phyloP scores from a whole-genome alignment of 1,139 yeast genomes.

The Pichia inconspicua region DNA sequence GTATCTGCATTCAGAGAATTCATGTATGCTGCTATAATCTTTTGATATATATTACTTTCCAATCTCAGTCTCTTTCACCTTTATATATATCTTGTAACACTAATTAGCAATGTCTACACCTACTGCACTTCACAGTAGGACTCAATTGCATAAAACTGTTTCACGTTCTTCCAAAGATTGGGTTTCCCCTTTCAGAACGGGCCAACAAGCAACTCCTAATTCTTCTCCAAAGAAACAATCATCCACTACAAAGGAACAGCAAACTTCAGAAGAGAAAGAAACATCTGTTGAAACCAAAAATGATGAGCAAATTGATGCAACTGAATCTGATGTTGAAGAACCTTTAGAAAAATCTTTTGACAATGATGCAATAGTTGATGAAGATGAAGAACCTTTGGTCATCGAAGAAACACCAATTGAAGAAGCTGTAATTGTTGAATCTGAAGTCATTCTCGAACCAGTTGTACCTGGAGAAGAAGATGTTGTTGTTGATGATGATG shows the following conservation, averaged over 20 bases:
- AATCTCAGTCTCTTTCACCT: background rate
- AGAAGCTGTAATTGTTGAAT: background rate
- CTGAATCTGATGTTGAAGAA: background rate
- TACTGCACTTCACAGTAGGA: background rate
- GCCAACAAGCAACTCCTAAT: background rate
- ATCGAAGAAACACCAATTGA: slow-evolving; percentile 8
- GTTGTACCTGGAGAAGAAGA: background rate
- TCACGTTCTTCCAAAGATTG: slow-evolving; percentile 29
- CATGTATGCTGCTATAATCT: too few species aligned
- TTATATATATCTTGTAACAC: background rate
- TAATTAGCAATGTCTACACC: background rate
- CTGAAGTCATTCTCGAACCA: slow-evolving; percentile 1
- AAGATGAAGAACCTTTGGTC: slow-evolving; percentile 4
- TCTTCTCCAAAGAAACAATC: background rate
- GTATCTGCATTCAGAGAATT: background rate
- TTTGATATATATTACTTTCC: background rate
- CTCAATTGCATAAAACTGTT: slow-evolving; percentile 10
- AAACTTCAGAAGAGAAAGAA: background rate
- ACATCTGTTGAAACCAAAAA: background rate
- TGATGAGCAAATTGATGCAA: background rate
- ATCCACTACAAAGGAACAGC: background rate
- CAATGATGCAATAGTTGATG: slow-evolving; percentile 1
- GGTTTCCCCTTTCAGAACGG: slow-evolving; percentile 46
- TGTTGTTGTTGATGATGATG: background rate
- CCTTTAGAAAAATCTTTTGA: slow-evolving; percentile 19